Percentiles rank a stretch among this genome's conserved stretches.
These are phyloP conservation scores for Helicocarpus griseus DNA, from an alignment of 2,329 filamentous ascomycete species.

Conservation along the genomic window DNA sequence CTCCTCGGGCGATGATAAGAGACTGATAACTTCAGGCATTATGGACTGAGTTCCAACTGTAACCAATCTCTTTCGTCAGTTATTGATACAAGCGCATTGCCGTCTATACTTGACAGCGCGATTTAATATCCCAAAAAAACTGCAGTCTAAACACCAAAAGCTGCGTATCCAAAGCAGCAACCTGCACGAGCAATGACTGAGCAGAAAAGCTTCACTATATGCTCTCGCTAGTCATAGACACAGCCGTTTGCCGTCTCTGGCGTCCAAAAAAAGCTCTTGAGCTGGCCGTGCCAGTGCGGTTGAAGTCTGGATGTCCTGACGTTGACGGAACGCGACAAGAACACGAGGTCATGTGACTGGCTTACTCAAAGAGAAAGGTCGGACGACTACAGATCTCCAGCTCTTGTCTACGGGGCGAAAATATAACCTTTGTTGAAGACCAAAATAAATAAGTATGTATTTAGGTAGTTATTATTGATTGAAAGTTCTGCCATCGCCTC, in stretches of 20 bases:
- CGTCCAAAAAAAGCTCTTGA: not conserved
- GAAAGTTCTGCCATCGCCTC: too few species aligned
- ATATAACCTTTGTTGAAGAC: too few species aligned
- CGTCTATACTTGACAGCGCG: too few species aligned
- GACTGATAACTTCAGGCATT: conserved; percentile 32
- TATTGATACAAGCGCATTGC: too few species aligned
- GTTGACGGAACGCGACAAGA: not conserved
- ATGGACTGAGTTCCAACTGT: not conserved
- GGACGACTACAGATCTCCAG: too few species aligned
- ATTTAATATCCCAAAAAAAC: not conserved
- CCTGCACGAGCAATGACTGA: not conserved
- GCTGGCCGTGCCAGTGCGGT: not conserved
- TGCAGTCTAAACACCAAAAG: not conserved
- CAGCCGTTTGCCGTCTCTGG: too few species aligned
- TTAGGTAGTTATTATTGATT: too few species aligned
- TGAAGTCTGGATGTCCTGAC: not conserved
- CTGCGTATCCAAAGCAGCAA: not conserved
- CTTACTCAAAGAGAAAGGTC: too few species aligned
- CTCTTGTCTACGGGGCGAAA: too few species aligned
- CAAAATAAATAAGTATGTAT: too few species aligned
- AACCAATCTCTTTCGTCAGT: not conserved
- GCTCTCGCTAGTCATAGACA: not conserved
- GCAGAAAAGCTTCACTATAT: not conserved
- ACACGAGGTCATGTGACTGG: not conserved
- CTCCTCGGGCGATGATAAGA: conserved; percentile 22